Percentiles rank a stretch among this genome's conserved stretches.
Evolutionary conservation across 345 rosid genomes (phyloP).

Genomic region (Arabidopsis thaliana): TAIR10.1 NC_003075.7:13544001-13544500

Average conservation of each 20-base stretch:
- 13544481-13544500: slow-evolving; percentile 58
- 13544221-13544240: slow-evolving; percentile 51
- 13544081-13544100: background rate
- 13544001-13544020: slow-evolving; percentile 84
- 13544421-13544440: slow-evolving; percentile 75
- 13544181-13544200: slow-evolving; percentile 75
- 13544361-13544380: slow-evolving; percentile 70
- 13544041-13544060: slow-evolving; percentile 44
- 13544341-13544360: slow-evolving; percentile 72
- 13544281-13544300: slow-evolving; percentile 48
- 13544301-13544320: slow-evolving; percentile 85
- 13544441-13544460: slow-evolving; percentile 77
- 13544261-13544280: slow-evolving; percentile 17
- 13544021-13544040: slow-evolving; percentile 53
- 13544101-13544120: background rate
- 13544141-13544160: slow-evolving; percentile 89
- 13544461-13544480: slow-evolving; percentile 80
- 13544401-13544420: slow-evolving; percentile 74
- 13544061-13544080: slow-evolving; percentile 69
- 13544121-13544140: slow-evolving; percentile 81
- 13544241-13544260: background rate
- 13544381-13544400: slow-evolving; percentile 73
- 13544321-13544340: slow-evolving; percentile 96
- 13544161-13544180: slow-evolving; percentile 91
- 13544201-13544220: slow-evolving; percentile 84